Percentiles rank a stretch among this genome's conserved stretches.
Conservation (phyloP, 208 protist species). For the Leishmania amazonensis region DNA sequence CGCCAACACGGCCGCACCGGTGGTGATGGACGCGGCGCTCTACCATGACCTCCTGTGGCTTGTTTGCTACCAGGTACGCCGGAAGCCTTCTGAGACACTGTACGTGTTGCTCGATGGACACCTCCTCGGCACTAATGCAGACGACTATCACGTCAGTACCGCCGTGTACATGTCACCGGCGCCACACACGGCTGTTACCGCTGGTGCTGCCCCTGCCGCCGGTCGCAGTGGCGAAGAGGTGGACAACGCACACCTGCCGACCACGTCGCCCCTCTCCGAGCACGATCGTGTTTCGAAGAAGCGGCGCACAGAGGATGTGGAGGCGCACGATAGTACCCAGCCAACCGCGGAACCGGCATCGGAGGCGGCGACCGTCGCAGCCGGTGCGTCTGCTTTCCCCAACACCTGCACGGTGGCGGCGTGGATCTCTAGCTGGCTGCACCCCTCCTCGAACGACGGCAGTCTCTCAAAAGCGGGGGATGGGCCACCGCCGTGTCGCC, state of each 20-base stretch:
- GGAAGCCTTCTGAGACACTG: background rate
- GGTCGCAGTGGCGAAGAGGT: background rate
- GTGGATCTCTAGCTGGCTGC: conserved; percentile 15
- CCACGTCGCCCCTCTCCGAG: background rate
- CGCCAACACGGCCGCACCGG: background rate
- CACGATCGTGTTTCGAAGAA: background rate
- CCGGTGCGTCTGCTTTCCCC: background rate
- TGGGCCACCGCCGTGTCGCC: background rate
- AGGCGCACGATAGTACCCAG: background rate
- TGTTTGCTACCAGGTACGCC: conserved; percentile 4
- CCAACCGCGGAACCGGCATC: background rate
- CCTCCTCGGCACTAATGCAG: background rate
- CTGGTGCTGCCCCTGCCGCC: background rate
- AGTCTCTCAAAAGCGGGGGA: background rate
- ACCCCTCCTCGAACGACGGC: background rate
- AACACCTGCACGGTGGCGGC: background rate
- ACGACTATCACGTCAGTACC: background rate
- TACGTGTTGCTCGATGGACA: conserved; percentile 20
- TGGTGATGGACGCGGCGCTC: conserved; percentile 9
- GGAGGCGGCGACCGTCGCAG: background rate
- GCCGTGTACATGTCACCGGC: background rate
- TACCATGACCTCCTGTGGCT: conserved; percentile 21
- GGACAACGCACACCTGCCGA: background rate
- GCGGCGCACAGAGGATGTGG: background rate
- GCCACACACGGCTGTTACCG: background rate